Evolutionary conservation across 306 rosid species (phyloP), one percentile per base, ranked within the genome.

Genomic region (Cucurbita pepo): DNA sequence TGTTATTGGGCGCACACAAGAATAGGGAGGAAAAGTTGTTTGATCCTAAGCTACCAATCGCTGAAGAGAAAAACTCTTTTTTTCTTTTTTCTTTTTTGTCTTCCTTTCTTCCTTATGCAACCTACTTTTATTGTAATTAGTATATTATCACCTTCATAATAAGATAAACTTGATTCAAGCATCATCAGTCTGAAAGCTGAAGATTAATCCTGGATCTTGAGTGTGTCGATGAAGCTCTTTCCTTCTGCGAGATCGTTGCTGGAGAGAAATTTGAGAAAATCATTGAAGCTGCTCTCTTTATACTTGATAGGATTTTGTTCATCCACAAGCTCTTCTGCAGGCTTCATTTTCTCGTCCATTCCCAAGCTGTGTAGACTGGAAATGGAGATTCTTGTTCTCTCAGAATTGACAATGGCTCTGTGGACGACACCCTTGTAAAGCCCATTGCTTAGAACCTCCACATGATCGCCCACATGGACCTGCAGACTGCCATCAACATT

Each of bases 261-360:
- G 3, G 80, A 52, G 40, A 86, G 76, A 77, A 84, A 84, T 6
- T 83, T 38, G 25, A 88, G 88, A 79, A 88, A 85, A 81, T 86
- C 88, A 38, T 65, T 53, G 72, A 86, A 79, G 75, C 89, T 84
- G 52, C 90, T 69, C 9, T 71, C 72, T 65, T 61, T 77, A 18
- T 74, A 84, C 56, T 12, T 76, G 14, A 13, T 40, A 2, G 85
- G 76, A 21, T 75, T 76, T 1, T 74, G 75, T 65, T 77, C 74
- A 64, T 61, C 51, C 67, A 77, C 78, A 75, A 84, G 85, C 62
- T 77, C 77, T 6, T 81, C 12, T n/a, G 85, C 83, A 10, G 82
- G 8, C 21, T 65, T 57, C 80, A 79, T 79, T 56, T 79, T 77
- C 72, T 76, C 80, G 60, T 84, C 85, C 69, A 77, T 50, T 56